Base-by-base conservation (phyloP, 2,329 filamentous ascomycete species). In the Neopestalotiopsis sp. region DNA sequence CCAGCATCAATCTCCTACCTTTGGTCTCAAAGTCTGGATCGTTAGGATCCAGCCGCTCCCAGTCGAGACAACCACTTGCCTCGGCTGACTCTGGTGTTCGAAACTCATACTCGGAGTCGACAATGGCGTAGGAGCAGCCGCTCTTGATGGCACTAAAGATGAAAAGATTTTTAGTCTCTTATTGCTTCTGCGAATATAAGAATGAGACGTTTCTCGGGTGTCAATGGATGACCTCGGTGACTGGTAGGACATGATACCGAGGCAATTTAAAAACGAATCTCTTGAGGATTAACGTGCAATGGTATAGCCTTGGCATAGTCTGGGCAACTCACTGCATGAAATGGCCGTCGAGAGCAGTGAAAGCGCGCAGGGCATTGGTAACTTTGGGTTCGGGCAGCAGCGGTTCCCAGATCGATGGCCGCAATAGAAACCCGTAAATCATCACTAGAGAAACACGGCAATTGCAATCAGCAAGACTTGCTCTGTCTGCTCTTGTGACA, bases 11-110 rank as follows among this genome's bases (percentile, higher is more conserved):
- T 34, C n/a, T 67, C 69, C 65, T 73, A 67, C 62, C 67, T 13
- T 56, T 38, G 9, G 20, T 30, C 28, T 66, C 63, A 30, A 30
- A 74, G 67, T 63, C 72, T n/a, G 72, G 70, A 32, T 74, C 72
- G 10, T 72, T 45, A 9, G 72, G 65, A 38, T 76, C 71, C 58
- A 75, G 70, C 30, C 74, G 72, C 14, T 71, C 62, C 73, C 74
- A 76, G 68, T 73, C 74, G 42, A 73, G 69, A 4, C 63, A 68
- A 9, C 73, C 74, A 12, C 74, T 72, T 13, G 17, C 5, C 13
- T 5, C 40, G 6, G 45, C 30, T 5, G 63, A 61, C 4, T 49
- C 34, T n/a, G 56, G 30, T n/a, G 32, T 34, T 42, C 32, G 17
- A 53, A 45, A 61, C 34, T 28, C 56, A 30, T 61, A 67, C 32